Evolutionary conservation across 805 yeast species (phyloP), one percentile per base, ranked within the genome.

Genomic region (Blastobotrys robertii): DNA sequence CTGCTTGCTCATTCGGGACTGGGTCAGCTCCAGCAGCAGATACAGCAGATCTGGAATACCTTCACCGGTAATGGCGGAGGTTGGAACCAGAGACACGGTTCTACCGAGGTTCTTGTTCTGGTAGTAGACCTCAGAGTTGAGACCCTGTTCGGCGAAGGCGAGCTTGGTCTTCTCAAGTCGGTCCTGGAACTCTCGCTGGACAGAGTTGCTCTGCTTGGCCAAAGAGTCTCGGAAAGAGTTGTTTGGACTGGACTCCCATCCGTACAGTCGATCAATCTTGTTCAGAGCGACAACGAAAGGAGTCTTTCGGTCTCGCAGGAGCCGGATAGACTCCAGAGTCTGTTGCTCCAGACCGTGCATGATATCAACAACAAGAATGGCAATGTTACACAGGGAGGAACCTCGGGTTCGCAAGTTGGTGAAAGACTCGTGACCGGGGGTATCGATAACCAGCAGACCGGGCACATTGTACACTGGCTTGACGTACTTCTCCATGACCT

Each of bases 391-490:
- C 56, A 92, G 73, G 5, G 97, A 90, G 11, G 97, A 90, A 75
- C 99, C 99, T 75, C 99, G 87, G 37, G 96, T 77, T 75, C 99
- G 84, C 66, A 92, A 76, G 66, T 92, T 92, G 39, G 96, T 79
- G 76, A 92, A 92, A 48, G 97, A 88, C 75, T 92, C 99, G 85
- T 92, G 99, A 66, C 99, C 99, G 56, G 99, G 99, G 2, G 99
- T 92, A 70, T 92, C 99, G 57, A 92, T 92, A 54, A 92, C 80
- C 63, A 92, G 75, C 60, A 92, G 70, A 69, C 99, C 99, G 44
- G 99, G 99, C 45, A 92, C 97, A 51, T 90, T 95, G 63, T 81
- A 90, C 42, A 62, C 61, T 61, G 80, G 79, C 59, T 84, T 83
- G 63, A 85, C 95, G 61, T 79, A 83, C 50, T 78, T 72, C 44